phyloP scores from a whole-genome alignment of 495 filamentous ascomycete genomes.

The Tuber magnatum region DNA sequence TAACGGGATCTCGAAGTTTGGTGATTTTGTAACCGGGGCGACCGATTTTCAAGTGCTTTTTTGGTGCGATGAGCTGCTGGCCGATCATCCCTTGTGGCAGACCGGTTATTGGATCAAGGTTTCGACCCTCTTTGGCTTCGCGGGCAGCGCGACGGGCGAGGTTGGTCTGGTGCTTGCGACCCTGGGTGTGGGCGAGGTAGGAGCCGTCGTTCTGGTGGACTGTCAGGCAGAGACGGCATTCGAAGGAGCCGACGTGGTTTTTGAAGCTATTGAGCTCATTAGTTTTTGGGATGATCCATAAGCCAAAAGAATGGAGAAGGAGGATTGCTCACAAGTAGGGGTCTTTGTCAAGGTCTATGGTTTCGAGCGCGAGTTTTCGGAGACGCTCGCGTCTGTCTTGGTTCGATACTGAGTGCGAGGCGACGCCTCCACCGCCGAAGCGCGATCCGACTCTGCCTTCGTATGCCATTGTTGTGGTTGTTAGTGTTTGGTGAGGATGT shows the following conservation, averaged over 20 bases:
- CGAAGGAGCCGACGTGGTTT: conserved; percentile 97
- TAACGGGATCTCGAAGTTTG: conserved; percentile 83
- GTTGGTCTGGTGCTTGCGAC: conserved; percentile 98
- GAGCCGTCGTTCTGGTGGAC: conserved; percentile 99
- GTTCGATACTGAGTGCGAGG: conserved; percentile 85
- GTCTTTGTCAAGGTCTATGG: conserved; percentile 98
- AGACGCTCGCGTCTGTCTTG: conserved; percentile 95
- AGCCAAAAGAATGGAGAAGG: background rate
- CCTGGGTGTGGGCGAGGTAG: conserved; percentile 97
- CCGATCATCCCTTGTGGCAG: conserved; percentile 65
- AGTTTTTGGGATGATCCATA: background rate
- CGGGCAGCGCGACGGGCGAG: conserved; percentile 90
- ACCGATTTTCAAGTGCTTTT: conserved; percentile 92
- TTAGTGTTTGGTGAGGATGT: background rate
- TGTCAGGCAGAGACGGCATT: conserved; percentile 93
- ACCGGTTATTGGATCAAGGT: conserved; percentile 68
- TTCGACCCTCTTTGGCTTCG: conserved; percentile 80
- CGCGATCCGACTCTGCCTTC: conserved; percentile 96
- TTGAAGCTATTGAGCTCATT: conserved; percentile 58
- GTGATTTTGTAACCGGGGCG: conserved; percentile 97
- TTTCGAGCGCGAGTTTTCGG: conserved; percentile 94
- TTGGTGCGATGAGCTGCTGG: conserved; percentile 61
- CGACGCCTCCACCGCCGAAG: conserved; percentile 95
- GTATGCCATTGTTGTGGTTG: conserved; percentile 50
- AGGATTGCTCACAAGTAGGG: conserved; percentile 65